Evolutionary conservation across 2,329 filamentous ascomycete genomes (phyloP), one percentile per base, ranked within the genome.

Genomic region (Diaporthe humulicola): DNA sequence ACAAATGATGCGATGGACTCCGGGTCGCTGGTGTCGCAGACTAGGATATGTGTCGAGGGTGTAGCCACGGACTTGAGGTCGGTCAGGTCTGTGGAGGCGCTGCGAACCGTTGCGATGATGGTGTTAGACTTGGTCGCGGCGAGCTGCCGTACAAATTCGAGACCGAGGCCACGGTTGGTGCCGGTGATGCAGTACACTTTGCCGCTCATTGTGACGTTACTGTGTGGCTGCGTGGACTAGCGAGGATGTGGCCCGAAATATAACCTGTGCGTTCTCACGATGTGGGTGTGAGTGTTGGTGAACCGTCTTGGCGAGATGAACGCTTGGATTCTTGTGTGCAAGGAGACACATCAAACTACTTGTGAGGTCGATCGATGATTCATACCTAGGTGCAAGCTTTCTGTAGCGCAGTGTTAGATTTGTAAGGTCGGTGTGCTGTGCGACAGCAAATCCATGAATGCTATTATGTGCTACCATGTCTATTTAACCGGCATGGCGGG

Each of bases 111-210:
- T 22, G 81, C 81, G n/a, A 82, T 66, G 69, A 83, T 76, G 70
- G 77, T 80, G 74, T 81, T 81, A 67, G 78, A 74, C 2, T 75
- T 52, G 14, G 74, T 74, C 15, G 74, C 56, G 15, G 79, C 77
- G 19, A 83, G 78, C 70, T 83, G 82, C 19, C 80, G 79, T 58
- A 82, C 78, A 48, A 82, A 80, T 54, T 82, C 80, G 61, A 83
- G 81, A 42, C 82, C 82, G 67, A 79, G 77, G 57, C 78, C 79
- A 17, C 77, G 81, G 79, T 78, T 85, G 74, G 77, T 79, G 77
- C 82, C 82, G 22, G 79, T 80, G 66, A 83, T 77, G 74, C 79
- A 80, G 75, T 81, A 83, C 28, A 79, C 76, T 40, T 69, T 69
- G 30, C n/a, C 45, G 14, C 81, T 79, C 81, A 83, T 83, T n/a